Evolutionary conservation across 2,329 filamentous ascomycete species (phyloP), one percentile per base, ranked within the genome.

Genomic region (Calycina marina): DNA sequence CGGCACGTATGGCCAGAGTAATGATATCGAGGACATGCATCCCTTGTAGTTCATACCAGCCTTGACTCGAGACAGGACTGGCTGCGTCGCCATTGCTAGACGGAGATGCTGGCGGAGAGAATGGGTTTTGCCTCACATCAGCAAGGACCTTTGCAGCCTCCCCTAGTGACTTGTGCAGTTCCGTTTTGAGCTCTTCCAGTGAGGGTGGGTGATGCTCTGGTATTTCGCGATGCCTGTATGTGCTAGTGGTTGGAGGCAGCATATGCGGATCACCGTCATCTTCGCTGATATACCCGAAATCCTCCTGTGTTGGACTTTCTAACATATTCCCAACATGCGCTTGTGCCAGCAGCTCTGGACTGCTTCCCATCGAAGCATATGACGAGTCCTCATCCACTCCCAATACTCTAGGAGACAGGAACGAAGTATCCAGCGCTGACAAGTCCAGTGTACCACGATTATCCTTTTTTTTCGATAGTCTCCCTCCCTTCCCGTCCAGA

Each of bases 241-340:
- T 98, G 65, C 86, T 94, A 25, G 88, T 84, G 0, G 90, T 98
- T 0, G 90, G 90, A n/a, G 90, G 88, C 3, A 94, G 72, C 73
- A 98, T 88, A 39, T 77, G 69, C 17, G 73, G 69, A 37, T 84
- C 80, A 13, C 65, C 63, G 48, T 71, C 69, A 32, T 75, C 70
- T 26, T 73, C 59, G 30, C 51, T 56, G 39, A 49, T 54, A 30
- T 46, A 70, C 29, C 62, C 68, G 40, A 65, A 64, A 15, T 57
- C 59, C 56, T 57, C 49, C 15, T 61, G 55, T 54, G 44, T 40
- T 25, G 47, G 50, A 31, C 58, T 39, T 59, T 52, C 48, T 56
- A 30, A 44, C 49, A 39, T 59, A 53, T 40, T 34, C 5, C 44
- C 48, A 22, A 42, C 40, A 10, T 43, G 24, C n/a, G 40, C 40